Conservation (phyloP, 441 rosid genomes). For the Croton setiger region DNA sequence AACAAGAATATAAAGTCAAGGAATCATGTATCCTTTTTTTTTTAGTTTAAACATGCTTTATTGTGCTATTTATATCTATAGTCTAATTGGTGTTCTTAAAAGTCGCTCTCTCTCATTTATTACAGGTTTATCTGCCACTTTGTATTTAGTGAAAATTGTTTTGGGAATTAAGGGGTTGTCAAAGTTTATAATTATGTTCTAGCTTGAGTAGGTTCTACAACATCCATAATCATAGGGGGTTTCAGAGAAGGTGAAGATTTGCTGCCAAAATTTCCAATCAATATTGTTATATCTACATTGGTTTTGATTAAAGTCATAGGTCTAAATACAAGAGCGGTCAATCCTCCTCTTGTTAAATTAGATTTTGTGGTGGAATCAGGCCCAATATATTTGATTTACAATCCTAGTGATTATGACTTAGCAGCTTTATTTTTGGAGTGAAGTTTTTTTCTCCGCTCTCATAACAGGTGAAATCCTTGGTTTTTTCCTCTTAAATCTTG, state of each 20-base stretch:
- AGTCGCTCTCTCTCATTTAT: background rate
- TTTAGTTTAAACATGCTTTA: background rate
- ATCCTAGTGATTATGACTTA: background rate
- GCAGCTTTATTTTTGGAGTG: background rate
- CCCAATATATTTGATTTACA: no score
- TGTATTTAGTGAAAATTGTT: background rate
- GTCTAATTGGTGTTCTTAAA: background rate
- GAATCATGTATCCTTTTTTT: no score
- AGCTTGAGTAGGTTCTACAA: background rate
- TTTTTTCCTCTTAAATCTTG: slow-evolving; percentile 12
- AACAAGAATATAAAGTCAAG: background rate
- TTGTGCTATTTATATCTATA: background rate
- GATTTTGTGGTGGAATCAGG: no score
- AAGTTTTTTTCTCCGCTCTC: slow-evolving; percentile 5
- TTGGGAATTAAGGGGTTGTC: background rate
- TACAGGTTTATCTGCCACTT: background rate
- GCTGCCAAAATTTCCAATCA: background rate
- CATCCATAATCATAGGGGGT: background rate
- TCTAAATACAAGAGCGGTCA: no score
- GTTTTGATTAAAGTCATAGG: no score
- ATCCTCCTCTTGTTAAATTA: no score
- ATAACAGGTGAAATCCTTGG: slow-evolving; percentile 10
- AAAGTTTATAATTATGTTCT: background rate
- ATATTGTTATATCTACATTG: no score
- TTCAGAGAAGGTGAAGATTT: background rate